These are phyloP conservation scores for Cyberlindnera xishuangbannaensis DNA, from an alignment of 805 yeast species.

Conservation along the genomic window DNA sequence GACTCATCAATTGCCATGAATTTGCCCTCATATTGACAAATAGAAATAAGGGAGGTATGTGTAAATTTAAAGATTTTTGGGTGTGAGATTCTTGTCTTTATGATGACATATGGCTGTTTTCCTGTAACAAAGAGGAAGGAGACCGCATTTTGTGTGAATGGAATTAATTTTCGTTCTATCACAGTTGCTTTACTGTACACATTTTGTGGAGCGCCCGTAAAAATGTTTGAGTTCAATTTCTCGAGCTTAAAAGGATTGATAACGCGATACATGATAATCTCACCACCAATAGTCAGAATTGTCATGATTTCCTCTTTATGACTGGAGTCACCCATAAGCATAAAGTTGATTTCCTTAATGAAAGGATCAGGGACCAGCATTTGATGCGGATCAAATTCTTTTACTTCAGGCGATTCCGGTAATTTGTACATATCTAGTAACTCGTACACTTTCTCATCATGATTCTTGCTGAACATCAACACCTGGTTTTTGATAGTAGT, in stretches of 20 bases:
- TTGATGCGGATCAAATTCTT: constrained; percentile 28
- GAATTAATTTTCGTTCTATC: constrained; percentile 62
- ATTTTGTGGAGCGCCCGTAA: constrained; percentile 78
- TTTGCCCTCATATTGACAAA: constrained; percentile 42
- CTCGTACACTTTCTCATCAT: constrained; percentile 34
- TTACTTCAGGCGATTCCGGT: constrained; percentile 33
- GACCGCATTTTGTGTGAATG: constrained; percentile 51
- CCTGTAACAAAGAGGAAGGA: constrained; percentile 70
- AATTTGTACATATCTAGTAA: constrained; percentile 32
- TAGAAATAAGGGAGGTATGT: constrained; percentile 57
- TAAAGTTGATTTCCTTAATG: constrained; percentile 60
- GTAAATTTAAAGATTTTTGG: constrained; percentile 67
- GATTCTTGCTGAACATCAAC: constrained; percentile 54
- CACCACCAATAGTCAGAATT: constrained; percentile 76
- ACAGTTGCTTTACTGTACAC: constrained; percentile 56
- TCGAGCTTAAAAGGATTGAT: constrained; percentile 39
- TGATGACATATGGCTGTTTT: constrained; percentile 58
- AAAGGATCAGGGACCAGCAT: constrained; percentile 61
- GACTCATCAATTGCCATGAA: constrained; percentile 67
- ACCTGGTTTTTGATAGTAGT: constrained; percentile 76
- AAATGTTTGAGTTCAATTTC: constrained; percentile 36
- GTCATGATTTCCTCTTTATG: constrained; percentile 58
- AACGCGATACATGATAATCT: constrained; percentile 60
- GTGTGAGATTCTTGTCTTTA: constrained; percentile 56
- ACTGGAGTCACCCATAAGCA: constrained; percentile 55